Base-by-base conservation (phyloP, 345 rosid species). In the Brassica juncea region DNA sequence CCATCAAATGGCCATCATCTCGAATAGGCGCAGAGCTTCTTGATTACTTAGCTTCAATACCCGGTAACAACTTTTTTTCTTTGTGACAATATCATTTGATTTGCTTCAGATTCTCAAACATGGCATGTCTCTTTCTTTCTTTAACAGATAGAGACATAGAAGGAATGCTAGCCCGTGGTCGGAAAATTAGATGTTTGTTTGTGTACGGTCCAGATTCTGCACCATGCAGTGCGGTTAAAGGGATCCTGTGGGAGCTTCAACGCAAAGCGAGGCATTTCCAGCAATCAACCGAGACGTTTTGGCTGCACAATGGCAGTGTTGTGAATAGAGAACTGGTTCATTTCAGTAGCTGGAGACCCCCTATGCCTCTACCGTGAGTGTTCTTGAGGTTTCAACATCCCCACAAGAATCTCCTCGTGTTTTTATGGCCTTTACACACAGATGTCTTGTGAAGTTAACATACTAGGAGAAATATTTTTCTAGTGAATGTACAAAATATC, bases 1-100 rank as follows among this genome's bases (percentile, higher is more conserved):
- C 99, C 66, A 93, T 95, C 84, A 95, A 93, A 84, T 95, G 97
- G 97, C 99, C 99, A 78, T 95, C 97, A 8, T 80, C 86, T 70
- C 87, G 82, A 62, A 89, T 90, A 77, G 93, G 98, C 63, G 80
- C 86, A 1, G 89, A 91, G 82, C 89, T 95, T 54, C 81, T 95
- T 85, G 90, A 87, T 55, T 95, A 91, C 82, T 84, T 95, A 23
- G 94, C 92, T 76, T 91, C 99, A 66, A 88, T 95, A 84, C 84
- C 89, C 60, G 93, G 91, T 85, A 54, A 37, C 30, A 23, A 67
- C 55, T 10, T 8, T 6, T 28, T 59, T 42, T 63, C 23, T 37
- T 68, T 49, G 57, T n/a, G 8, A 49, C 54, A 12, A 12, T 47
- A 1, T 55, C 16, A 39, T 32, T 63, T 5, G n/a, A 8, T 60